Evolutionary conservation across 306 rosid genomes (phyloP), one percentile per base, ranked within the genome.

Genomic region (Ammopiptanthus mongolicus): DNA sequence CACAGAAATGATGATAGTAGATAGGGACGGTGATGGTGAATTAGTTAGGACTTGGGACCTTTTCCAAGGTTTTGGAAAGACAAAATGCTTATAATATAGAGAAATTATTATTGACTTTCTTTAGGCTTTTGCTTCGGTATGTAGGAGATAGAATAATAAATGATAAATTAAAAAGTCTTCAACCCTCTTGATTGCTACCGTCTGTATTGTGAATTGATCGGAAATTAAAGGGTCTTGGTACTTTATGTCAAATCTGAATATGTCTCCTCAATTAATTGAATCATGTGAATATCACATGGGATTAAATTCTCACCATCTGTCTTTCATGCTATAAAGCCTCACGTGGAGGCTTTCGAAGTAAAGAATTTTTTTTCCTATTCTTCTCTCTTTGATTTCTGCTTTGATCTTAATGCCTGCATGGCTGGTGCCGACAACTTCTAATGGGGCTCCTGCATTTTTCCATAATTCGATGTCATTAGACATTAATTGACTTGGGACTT

Each of bases 1-100:
- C 85, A 77, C 81, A 79, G 82, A 83, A 85, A 79, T 70, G n/a
- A n/a, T n/a, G n/a, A n/a, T n/a, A n/a, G n/a, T n/a, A 74, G 77
- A 81, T 60, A n/a, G 33, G 53, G 29, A 69, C 62, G 79, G 33
- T n/a, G 69, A 15, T 44, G 37, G 65, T 58, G 62, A 68, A 25
- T 60, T 44, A 52, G 69, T 17, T 64, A 34, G 23, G 75, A 34
- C 66, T 12, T n/a, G 13, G 60, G 80, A 60, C 66, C 73, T 58
- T 60, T 84, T 84, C 79, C 80, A 79, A 64, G 37, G 74, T 79
- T 81, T 86, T 44, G 67, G 48, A 77, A 48, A 74, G 53, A 47
- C 65, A 23, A 51, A 73, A 28, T 6, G 53, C 21, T 46, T 5
- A n/a, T 28, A 34, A 29, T n/a, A 56, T 21, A 14, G 34, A 56